Base-by-base conservation (phyloP, 2,329 filamentous ascomycete genomes). In the Trichophyton simii region DNA sequence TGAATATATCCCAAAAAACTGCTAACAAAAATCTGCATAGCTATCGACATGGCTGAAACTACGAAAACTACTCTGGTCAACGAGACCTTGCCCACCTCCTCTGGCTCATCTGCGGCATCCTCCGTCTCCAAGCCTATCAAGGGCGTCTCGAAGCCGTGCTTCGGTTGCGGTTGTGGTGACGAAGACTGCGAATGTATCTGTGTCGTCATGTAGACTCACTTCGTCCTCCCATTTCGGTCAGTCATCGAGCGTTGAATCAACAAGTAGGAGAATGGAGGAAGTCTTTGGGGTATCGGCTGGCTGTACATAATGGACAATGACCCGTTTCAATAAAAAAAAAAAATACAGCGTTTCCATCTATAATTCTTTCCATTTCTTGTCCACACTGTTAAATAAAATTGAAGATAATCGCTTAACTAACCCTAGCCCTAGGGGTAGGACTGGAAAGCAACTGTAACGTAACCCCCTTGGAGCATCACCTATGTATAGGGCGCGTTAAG, bases 181-280 rank as follows among this genome's bases (percentile, higher is more conserved):
- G 72, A 74, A 57, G 72, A 73, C 42, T 76, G 73, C 38, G 73
- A 76, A 62, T 75, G 72, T 60, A 74, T 76, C 60, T 76, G 73
- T 62, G 71, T 68, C 9, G 72, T 76, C 61, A 76, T 76, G 73
- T 76, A 55, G 28, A 55, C 28, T 36, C 15, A 5, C 28, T 31
- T 7, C 28, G 28, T 18, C 13, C 28, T 13, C 2, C 8, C 13
- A 15, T 50, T 28, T 28, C 28, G 15, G 50, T 38, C 34, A 2
- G 34, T 13, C 34, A 38, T 38, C 11, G 34, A 38, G 9, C 3
- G 11, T 38, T 13, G 34, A 38, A 38, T 38, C 8, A 36, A 55
- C 8, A n/a, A 20, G 20, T 2, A 9, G 22, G 22, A 22, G 20
- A 13, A 50, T 44, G 6, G 1, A 44, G 15, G 41, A 44, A 44